phyloP scores from a whole-genome alignment of 805 yeast species.

The Yamadazyma sp. region DNA sequence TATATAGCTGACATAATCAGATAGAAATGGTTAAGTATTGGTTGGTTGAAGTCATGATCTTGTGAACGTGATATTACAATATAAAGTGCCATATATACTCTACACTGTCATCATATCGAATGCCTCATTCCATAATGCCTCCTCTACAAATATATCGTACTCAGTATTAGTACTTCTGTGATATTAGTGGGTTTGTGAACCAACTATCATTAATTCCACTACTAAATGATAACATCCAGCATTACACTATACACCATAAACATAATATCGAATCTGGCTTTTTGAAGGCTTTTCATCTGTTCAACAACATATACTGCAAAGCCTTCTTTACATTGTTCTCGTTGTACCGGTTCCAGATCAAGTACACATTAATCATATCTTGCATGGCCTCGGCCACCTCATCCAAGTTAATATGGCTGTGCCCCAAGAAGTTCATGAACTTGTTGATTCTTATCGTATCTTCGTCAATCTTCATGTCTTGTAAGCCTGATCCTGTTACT shows the following conservation, averaged over 20 bases:
- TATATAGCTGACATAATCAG: too few relatives aligned
- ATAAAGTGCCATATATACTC: too few relatives aligned
- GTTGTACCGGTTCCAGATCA: constrained; percentile 83
- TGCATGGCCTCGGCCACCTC: constrained; percentile 82
- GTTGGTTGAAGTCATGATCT: too few relatives aligned
- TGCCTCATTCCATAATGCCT: too few relatives aligned
- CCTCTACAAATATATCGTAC: too few relatives aligned
- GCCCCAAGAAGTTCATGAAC: constrained; percentile 66
- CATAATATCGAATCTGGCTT: background rate
- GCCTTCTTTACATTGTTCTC: constrained; percentile 57
- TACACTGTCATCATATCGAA: too few relatives aligned
- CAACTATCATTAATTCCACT: too few relatives aligned
- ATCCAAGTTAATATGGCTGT: constrained; percentile 72
- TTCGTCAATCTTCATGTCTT: constrained; percentile 31
- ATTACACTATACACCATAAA: background rate
- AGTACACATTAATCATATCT: constrained; percentile 77
- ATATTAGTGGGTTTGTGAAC: too few relatives aligned
- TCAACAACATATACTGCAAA: constrained; percentile 42
- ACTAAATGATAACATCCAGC: too few relatives aligned
- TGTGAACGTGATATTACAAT: too few relatives aligned
- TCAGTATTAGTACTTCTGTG: too few relatives aligned
- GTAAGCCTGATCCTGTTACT: constrained; percentile 18
- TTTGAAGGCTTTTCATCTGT: constrained; percentile 17
- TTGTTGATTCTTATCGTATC: constrained; percentile 50
- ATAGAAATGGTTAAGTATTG: too few relatives aligned